phyloP scores from a whole-genome alignment of 108 stramenopile species.

The Conticribra weissflogii region DNA sequence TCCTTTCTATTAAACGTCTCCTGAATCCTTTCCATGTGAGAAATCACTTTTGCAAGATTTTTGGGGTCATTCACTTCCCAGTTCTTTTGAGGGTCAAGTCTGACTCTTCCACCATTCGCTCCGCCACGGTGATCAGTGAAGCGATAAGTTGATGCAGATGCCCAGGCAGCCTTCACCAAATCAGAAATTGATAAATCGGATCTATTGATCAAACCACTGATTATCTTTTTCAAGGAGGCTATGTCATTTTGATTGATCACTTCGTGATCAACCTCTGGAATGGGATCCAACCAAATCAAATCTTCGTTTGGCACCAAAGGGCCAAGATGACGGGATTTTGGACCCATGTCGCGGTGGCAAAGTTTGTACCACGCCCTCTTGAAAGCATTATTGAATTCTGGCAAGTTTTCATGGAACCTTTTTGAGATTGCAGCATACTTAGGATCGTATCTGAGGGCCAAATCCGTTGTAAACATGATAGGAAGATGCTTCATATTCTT shows the following conservation, averaged over 20 bases:
- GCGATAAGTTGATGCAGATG: slow-evolving; percentile 73
- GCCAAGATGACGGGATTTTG: slow-evolving; percentile 66
- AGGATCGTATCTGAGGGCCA: slow-evolving; percentile 71
- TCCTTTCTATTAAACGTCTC: slow-evolving; percentile 37
- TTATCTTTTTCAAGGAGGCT: slow-evolving; percentile 43
- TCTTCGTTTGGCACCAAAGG: slow-evolving; percentile 61
- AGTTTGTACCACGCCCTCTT: slow-evolving; percentile 83
- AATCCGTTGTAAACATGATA: slow-evolving; percentile 77
- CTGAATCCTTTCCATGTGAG: slow-evolving; percentile 48
- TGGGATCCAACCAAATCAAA: slow-evolving; percentile 74
- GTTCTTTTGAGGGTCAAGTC: slow-evolving; percentile 60
- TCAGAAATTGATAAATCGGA: slow-evolving; percentile 56
- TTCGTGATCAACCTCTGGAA: slow-evolving; percentile 44
- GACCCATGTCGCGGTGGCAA: slow-evolving; percentile 77
- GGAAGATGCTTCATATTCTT: slow-evolving; percentile 52
- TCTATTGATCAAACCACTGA: slow-evolving; percentile 41
- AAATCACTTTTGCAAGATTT: slow-evolving; percentile 53
- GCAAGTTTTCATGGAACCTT: slow-evolving; percentile 57
- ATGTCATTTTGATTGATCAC: slow-evolving; percentile 41
- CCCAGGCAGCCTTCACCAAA: slow-evolving; percentile 74
- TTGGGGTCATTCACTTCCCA: slow-evolving; percentile 75
- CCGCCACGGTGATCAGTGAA: slow-evolving; percentile 77
- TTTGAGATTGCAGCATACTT: slow-evolving; percentile 62
- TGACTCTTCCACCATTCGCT: slow-evolving; percentile 76
- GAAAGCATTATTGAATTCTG: slow-evolving; percentile 59